Conservation (phyloP, 768 basidiomycete species). For the Lactarius trivialis region DNA sequence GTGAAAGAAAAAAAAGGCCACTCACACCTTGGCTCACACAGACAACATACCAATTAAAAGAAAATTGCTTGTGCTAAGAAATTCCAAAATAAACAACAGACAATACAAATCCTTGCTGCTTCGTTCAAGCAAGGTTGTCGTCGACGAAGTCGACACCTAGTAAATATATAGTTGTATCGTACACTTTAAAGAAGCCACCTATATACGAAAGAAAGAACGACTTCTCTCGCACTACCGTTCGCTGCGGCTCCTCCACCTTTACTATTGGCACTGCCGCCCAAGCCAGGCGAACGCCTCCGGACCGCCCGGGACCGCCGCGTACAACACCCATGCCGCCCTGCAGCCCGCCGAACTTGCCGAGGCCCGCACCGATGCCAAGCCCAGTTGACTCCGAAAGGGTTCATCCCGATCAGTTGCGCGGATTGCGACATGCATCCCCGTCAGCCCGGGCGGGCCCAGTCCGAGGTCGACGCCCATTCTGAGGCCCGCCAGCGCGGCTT, state of each 20-base stretch:
- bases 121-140: too few species aligned
- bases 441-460: not conserved
- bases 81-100: too few species aligned
- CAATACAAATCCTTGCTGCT: too few species aligned
- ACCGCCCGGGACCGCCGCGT: conserved; percentile 31
- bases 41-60: too few species aligned
- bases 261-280: conserved; percentile 22
- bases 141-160: too few species aligned
- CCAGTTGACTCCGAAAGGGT: not conserved
- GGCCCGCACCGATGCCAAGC: conserved; percentile 28
- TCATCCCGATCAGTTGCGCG: not conserved
- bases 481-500: conserved; percentile 32
- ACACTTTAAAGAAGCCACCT: not conserved
- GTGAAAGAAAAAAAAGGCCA: too few species aligned
- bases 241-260: not conserved
- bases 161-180: not conserved
- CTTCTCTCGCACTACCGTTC: conserved; percentile 43
- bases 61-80: too few species aligned
- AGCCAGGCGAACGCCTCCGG: conserved; percentile 46
- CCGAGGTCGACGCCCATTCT: too few species aligned
- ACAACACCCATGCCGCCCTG: conserved; percentile 27
- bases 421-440: not conserved
- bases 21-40: too few species aligned
- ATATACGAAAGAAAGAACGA: not conserved
- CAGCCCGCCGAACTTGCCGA: too few species aligned